A percentile compares a stretch with the other conserved stretches of the same genome.
phyloP scores from a whole-genome alignment of 208 protist genomes.

The Leishmania martiniquensis region DNA sequence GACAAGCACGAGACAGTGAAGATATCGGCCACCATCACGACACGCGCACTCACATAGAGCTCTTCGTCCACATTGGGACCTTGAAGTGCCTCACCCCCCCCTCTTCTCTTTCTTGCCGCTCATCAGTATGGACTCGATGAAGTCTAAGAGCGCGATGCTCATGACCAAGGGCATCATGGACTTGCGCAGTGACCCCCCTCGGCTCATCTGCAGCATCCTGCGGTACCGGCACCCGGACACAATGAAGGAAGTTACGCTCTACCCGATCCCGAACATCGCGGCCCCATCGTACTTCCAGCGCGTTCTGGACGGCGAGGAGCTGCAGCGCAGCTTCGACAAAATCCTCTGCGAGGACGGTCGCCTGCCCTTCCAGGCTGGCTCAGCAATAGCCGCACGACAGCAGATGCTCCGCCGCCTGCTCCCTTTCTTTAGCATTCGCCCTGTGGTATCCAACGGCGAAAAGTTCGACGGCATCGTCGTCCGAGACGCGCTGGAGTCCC shows the following conservation, averaged over 20 bases:
- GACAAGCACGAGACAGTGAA: background rate
- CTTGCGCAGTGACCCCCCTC: slow-evolving; percentile 66
- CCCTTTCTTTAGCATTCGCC: slow-evolving; percentile 72
- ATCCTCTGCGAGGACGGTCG: slow-evolving; percentile 87
- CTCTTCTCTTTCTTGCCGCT: background rate
- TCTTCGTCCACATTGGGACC: background rate
- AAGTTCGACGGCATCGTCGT: slow-evolving; percentile 81
- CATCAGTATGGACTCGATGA: slow-evolving; percentile 53
- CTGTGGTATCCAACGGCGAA: slow-evolving; percentile 49
- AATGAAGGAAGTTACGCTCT: slow-evolving; percentile 79
- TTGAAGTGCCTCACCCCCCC: no score
- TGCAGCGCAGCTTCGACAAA: slow-evolving; percentile 58
- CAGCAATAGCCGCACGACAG: slow-evolving; percentile 41
- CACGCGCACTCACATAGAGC: background rate
- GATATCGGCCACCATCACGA: background rate
- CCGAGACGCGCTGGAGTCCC: slow-evolving; percentile 79
- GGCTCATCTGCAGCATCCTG: slow-evolving; percentile 69
- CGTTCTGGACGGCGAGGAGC: slow-evolving; percentile 39
- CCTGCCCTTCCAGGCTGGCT: slow-evolving; percentile 69
- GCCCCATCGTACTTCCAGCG: slow-evolving; percentile 67
- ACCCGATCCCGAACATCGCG: slow-evolving; percentile 78
- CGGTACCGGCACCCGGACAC: slow-evolving; percentile 70
- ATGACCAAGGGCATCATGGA: slow-evolving; percentile 90
- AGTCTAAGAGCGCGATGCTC: slow-evolving; percentile 69
- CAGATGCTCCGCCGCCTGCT: slow-evolving; percentile 48